Conservation (phyloP, 2,329 filamentous ascomycete genomes). For the Exophiala sp. region DNA sequence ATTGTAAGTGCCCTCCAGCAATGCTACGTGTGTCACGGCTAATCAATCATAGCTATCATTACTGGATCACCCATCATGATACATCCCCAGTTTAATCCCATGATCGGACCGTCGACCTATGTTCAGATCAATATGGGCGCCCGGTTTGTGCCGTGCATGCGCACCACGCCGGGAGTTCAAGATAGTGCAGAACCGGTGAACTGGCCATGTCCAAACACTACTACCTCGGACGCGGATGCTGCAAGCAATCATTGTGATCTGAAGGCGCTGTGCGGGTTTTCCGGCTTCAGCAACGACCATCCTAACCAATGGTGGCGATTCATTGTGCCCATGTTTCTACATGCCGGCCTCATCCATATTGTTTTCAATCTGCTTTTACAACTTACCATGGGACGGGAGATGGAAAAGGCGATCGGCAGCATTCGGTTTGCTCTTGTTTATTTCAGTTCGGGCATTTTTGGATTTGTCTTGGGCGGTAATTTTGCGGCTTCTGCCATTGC, state of each 20-base stretch:
- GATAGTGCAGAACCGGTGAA: conserved; percentile 32
- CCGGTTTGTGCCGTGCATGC: conserved; percentile 91
- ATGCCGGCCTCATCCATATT: conserved; percentile 90
- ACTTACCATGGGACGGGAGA: conserved; percentile 80
- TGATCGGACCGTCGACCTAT: conserved; percentile 90
- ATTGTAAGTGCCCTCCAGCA: conserved; percentile 52
- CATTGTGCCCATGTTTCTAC: conserved; percentile 90
- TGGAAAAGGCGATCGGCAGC: conserved; percentile 83
- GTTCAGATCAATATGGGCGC: conserved; percentile 96
- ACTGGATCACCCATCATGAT: conserved; percentile 66
- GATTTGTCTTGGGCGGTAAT: conserved; percentile 90
- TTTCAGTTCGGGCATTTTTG: conserved; percentile 85
- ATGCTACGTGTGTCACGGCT: conserved; percentile 1
- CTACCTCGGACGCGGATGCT: conserved; percentile 49
- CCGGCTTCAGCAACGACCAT: conserved; percentile 63
- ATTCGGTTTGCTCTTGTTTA: conserved; percentile 88
- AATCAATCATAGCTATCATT: conserved; percentile 52
- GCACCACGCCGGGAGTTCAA: conserved; percentile 52
- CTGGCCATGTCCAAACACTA: conserved; percentile 80
- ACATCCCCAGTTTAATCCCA: conserved; percentile 83
- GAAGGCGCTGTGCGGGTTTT: conserved; percentile 76
- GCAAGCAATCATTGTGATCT: conserved; percentile 61
- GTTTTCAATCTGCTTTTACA: conserved; percentile 92
- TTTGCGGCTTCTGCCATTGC: conserved; percentile 76
- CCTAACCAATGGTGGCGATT: conserved; percentile 98